Evolutionary conservation across 2,329 filamentous ascomycete genomes (phyloP).

Genomic region (Pyricularia grisea): DNA sequence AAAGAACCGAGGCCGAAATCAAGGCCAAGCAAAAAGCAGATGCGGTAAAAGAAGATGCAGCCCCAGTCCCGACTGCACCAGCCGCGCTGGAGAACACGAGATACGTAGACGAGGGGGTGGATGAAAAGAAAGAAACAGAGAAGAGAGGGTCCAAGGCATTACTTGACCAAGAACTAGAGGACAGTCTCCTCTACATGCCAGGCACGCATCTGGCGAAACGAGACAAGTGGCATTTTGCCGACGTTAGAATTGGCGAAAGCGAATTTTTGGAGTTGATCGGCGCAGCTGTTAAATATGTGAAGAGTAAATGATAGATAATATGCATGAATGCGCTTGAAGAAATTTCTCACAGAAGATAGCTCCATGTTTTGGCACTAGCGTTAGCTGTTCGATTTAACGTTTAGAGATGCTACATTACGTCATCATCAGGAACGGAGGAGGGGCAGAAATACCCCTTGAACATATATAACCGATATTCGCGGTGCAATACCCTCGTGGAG

Average conservation of each 20-base stretch:
- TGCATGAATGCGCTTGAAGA: too few relatives aligned
- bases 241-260: not conserved
- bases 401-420: too few relatives aligned
- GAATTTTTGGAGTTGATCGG: too few relatives aligned
- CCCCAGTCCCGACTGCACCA: not conserved
- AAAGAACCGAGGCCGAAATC: not conserved
- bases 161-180: not conserved
- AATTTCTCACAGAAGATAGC: too few relatives aligned
- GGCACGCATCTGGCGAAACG: not conserved
- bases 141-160: not conserved
- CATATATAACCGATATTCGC: too few relatives aligned
- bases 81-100: not conserved
- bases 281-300: too few relatives aligned
- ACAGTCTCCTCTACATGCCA: not conserved
- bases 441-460: too few relatives aligned
- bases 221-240: not conserved
- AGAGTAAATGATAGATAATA: too few relatives aligned
- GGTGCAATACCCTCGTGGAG: too few relatives aligned
- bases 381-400: too few relatives aligned
- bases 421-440: too few relatives aligned
- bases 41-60: not conserved
- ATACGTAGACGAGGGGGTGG: not conserved
- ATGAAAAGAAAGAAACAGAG: not conserved
- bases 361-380: too few relatives aligned
- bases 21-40: not conserved